Base-by-base conservation (phyloP, 2,329 filamentous ascomycete genomes). In the Claviceps fusiformis region DNA sequence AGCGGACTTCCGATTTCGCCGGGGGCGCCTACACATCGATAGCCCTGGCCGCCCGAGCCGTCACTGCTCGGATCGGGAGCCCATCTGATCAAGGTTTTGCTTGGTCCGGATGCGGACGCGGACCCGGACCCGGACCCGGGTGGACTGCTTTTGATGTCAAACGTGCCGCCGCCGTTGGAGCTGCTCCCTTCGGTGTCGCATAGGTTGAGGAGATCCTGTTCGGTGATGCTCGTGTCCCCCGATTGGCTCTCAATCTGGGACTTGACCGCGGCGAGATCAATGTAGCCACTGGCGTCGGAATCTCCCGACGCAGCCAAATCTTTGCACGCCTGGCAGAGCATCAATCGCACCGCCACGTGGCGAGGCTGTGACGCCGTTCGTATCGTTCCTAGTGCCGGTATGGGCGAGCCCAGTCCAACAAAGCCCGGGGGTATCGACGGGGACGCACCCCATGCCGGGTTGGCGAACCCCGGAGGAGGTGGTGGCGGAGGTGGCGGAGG, bases 151-250 rank as follows among this genome's bases (percentile, higher is more conserved):
- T 78, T 79, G 59, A 87, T 77, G 39, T 87, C 82, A 64, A 98
- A 95, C 31, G 80, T 85, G n/a, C 93, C 93, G 48, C 92, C 92
- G 49, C 93, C 93, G 63, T 97, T 97, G 57, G 85, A 82, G 2
- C 74, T 67, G 63, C 86, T 95, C 56, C 93, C 93, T 67, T 95
- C 89, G 0, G 92, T 95, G 63, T 97, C 92, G 67, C 88, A 93
- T 56, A 95, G 85, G 56, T 87, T 83, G 44, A 92, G 76, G 62
- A 97, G 77, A 63, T 96, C 91, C 31, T 77, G 64, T 74, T 82
- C 68, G 60, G 75, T 63, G 37, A 70, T 63, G 53, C 51, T 63
- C 13, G 60, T 50, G 10, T 71, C 68, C n/a, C 66, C 67, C 7
- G 65, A 64, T 56, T 85, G 79, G 54, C 75, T 75, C 54, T 83